Percentiles rank a stretch among this genome's conserved stretches.
phyloP scores from a whole-genome alignment of 2,329 filamentous ascomycete genomes.

The Diaporthe amygdali region DNA sequence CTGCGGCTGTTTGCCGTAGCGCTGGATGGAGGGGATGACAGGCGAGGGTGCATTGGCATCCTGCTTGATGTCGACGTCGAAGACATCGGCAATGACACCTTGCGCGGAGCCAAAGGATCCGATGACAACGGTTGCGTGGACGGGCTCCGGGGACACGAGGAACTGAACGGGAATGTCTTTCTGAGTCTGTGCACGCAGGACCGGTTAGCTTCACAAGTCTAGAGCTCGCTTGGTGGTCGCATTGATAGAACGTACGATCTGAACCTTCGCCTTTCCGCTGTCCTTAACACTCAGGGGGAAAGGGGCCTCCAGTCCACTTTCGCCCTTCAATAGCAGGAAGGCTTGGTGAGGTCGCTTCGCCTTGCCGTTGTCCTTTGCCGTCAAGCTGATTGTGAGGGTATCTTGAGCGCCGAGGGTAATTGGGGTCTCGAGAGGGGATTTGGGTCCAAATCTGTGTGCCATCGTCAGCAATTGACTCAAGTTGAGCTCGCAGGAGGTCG shows the following conservation, averaged over 20 bases:
- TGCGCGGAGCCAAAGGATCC: slow-evolving; percentile 82
- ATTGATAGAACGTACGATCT: slow-evolving; percentile 70
- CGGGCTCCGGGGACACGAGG: slow-evolving; percentile 67
- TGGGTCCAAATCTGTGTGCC: slow-evolving; percentile 59
- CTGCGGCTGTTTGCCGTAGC: slow-evolving; percentile 83
- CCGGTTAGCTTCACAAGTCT: slow-evolving; percentile 32
- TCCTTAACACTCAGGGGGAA: slow-evolving; percentile 86
- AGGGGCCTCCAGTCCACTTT: slow-evolving; percentile 82
- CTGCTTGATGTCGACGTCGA: slow-evolving; percentile 71
- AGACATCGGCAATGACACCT: slow-evolving; percentile 71
- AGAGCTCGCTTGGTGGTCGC: not conserved
- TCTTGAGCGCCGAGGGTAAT: slow-evolving; percentile 72
- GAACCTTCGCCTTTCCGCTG: slow-evolving; percentile 82
- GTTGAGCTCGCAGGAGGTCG: not conserved
- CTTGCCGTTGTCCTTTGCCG: slow-evolving; percentile 78
- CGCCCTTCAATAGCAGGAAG: slow-evolving; percentile 83
- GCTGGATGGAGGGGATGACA: slow-evolving; percentile 69
- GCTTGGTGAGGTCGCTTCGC: slow-evolving; percentile 91
- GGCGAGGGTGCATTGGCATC: slow-evolving; percentile 67
- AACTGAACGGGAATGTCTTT: slow-evolving; percentile 90
- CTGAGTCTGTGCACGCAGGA: slow-evolving; percentile 64
- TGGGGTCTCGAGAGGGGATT: slow-evolving; percentile 65
- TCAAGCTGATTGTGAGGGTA: slow-evolving; percentile 81
- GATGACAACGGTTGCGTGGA: slow-evolving; percentile 83
- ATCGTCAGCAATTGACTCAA: slow-evolving; percentile 28